A percentile compares a stretch with the other conserved stretches of the same genome.
phyloP scores from a whole-genome alignment of 2,329 filamentous ascomycete genomes.

The Coleophoma eucalyptorum region DNA sequence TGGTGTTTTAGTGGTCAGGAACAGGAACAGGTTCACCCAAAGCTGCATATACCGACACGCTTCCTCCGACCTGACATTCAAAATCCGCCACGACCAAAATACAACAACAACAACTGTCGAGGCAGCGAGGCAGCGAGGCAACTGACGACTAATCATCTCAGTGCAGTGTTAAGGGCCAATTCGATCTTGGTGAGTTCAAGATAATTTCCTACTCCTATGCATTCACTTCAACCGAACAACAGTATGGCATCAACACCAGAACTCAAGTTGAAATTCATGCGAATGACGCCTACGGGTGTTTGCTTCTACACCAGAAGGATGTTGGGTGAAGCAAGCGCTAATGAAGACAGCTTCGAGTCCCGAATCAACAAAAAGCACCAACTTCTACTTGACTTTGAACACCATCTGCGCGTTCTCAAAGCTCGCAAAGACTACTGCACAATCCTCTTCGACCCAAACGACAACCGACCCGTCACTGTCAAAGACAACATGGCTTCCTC shows the following conservation, averaged over 20 bases:
- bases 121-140: too few species aligned
- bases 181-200: background rate
- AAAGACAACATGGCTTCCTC: conserved; percentile 78
- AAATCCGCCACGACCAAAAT: too few species aligned
- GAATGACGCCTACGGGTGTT: background rate
- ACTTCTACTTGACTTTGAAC: too few species aligned
- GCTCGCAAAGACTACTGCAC: too few species aligned
- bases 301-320: background rate
- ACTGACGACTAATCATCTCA: too few species aligned
- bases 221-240: background rate
- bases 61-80: too few species aligned
- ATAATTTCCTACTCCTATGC: background rate
- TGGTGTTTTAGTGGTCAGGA: too few species aligned
- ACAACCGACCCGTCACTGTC: background rate
- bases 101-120: too few species aligned
- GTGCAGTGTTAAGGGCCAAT: too few species aligned
- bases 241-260: background rate
- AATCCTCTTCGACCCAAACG: background rate
- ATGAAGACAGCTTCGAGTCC: background rate
- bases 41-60: too few species aligned
- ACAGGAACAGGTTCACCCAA: too few species aligned
- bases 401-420: too few species aligned
- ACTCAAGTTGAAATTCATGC: background rate
- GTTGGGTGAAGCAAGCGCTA: background rate
- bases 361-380: background rate